Evolutionary conservation across 2,329 filamentous ascomycete genomes (phyloP), one percentile per base, ranked within the genome.

Genomic region (Geosmithia putterillii): DNA sequence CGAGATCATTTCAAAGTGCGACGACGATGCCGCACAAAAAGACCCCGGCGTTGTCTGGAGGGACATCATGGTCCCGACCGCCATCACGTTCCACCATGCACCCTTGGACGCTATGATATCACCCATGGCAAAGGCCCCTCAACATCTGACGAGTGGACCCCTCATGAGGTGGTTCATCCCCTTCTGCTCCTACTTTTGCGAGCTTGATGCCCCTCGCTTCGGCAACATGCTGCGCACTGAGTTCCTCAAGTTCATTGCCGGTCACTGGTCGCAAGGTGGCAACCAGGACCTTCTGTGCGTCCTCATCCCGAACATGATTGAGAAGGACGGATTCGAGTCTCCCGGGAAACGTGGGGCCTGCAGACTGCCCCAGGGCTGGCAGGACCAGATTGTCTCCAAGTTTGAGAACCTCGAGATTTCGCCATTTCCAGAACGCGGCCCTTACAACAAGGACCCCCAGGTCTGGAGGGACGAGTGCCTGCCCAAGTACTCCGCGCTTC

Each of bases 191-290:
- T 81, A 86, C 42, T 81, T 92, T 51, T 81, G 86, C 0, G 75
- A 86, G 43, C 68, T 94, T 32, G 81, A 88, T 39, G 58, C 73
- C 2, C 75, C 81, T 43, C 75, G 85, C 35, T 98, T 96, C 56
- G 75, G 79, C 43, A 81, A 78, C 49, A 67, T 95, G n/a, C 73
- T 94, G 25, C 69, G 89, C 7, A 81, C 79, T 34, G 80, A 85
- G 45, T 88, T 96, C 51, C 86, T 94, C 59, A 86, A 77, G 75
- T 95, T 92, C 53, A 71, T 95, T 48, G 67, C 79, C 25, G 72
- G 72, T 7, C 79, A 85, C 51, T 94, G 86, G 86, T 75, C 77
- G 3, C 73, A 79, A 50, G 67, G 64, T 50, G 57, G 69, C 54
- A 71, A 86, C 42, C 80, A 86, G 56, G 74, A 81, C 48, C 72